Evolutionary conservation across 768 basidiomycete species (phyloP).

Genomic region (Boletus insuetus): DNA sequence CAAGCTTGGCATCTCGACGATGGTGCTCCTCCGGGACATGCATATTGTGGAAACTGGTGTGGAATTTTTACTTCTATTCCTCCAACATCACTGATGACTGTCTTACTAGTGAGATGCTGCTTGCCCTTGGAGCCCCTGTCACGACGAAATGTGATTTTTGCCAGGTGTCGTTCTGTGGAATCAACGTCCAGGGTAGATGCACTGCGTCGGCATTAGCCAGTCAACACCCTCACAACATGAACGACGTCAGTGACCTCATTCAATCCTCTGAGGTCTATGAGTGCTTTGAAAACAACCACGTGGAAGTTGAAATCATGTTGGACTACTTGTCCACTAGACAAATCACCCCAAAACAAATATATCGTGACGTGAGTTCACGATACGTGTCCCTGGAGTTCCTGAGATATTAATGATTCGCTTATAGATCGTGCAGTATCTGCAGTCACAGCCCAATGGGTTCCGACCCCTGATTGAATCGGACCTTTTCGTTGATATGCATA

Average conservation of each 20-base stretch:
- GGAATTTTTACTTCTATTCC: constrained; percentile 14
- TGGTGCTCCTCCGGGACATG: constrained; percentile 77
- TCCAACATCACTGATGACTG: not conserved
- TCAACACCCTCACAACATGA: constrained; percentile 70
- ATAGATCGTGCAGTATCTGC: constrained; percentile 63
- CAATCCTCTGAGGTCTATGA: constrained; percentile 76
- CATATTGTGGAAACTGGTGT: constrained; percentile 79
- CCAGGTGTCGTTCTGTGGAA: constrained; percentile 78
- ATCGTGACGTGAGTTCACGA: constrained; percentile 58
- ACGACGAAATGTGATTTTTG: constrained; percentile 87
- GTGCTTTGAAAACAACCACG: constrained; percentile 70
- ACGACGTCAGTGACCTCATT: constrained; percentile 71
- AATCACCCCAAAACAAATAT: constrained; percentile 68
- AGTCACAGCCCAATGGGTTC: constrained; percentile 61
- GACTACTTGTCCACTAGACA: constrained; percentile 69
- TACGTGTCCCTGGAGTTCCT: not conserved
- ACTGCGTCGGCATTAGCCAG: constrained; percentile 50
- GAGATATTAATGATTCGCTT: constrained; percentile 6
- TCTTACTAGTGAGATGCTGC: constrained; percentile 60
- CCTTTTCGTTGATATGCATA: constrained; percentile 67
- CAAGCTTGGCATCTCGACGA: constrained; percentile 77
- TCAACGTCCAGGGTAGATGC: constrained; percentile 74
- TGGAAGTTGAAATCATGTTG: constrained; percentile 82
- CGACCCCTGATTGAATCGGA: constrained; percentile 65
- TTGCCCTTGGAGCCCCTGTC: constrained; percentile 67